Conservation (phyloP, 2,329 filamentous ascomycete species). For the Ceratocystis destructans region DNA sequence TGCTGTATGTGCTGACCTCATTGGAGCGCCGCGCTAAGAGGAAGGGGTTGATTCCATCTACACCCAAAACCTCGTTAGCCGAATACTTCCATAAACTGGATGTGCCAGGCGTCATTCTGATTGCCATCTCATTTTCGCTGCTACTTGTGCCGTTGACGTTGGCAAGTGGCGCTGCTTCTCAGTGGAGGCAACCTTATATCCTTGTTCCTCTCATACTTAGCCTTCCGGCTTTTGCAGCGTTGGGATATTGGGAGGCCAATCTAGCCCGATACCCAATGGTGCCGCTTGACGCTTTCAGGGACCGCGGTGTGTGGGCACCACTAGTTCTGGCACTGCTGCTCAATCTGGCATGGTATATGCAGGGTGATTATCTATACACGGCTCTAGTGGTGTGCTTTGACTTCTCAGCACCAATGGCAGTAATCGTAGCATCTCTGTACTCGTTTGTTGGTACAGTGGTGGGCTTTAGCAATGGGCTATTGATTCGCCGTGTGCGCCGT, state of each 20-base stretch:
- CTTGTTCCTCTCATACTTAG: slow-evolving; percentile 34
- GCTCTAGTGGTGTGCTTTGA: slow-evolving; percentile 48
- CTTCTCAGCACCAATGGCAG: slow-evolving; percentile 41
- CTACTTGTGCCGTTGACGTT: slow-evolving; percentile 34
- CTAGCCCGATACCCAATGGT: slow-evolving; percentile 40
- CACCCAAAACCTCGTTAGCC: slow-evolving; percentile 23
- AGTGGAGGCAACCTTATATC: slow-evolving; percentile 30
- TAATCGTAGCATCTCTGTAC: slow-evolving; percentile 47
- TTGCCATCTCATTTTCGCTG: slow-evolving; percentile 34
- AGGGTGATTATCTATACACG: slow-evolving; percentile 52
- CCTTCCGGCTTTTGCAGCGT: slow-evolving; percentile 36
- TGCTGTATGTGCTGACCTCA: slow-evolving; percentile 38
- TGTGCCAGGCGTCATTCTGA: slow-evolving; percentile 31
- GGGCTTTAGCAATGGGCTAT: slow-evolving; percentile 41
- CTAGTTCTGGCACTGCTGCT: slow-evolving; percentile 43
- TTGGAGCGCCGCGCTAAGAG: slow-evolving; percentile 40
- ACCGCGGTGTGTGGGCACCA: slow-evolving; percentile 50
- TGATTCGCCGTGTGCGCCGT: slow-evolving; percentile 43
- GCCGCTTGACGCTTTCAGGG: slow-evolving; percentile 46
- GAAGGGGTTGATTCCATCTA: slow-evolving; percentile 29
- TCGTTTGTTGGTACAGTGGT: slow-evolving; percentile 42
- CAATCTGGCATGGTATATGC: slow-evolving; percentile 49
- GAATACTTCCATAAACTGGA: slow-evolving; percentile 34
- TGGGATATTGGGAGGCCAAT: slow-evolving; percentile 34
- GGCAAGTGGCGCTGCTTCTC: slow-evolving; percentile 29